Evolutionary conservation across 768 basidiomycete genomes (phyloP), one percentile per base, ranked within the genome.

Genomic region (Boletus vermiculosoides): DNA sequence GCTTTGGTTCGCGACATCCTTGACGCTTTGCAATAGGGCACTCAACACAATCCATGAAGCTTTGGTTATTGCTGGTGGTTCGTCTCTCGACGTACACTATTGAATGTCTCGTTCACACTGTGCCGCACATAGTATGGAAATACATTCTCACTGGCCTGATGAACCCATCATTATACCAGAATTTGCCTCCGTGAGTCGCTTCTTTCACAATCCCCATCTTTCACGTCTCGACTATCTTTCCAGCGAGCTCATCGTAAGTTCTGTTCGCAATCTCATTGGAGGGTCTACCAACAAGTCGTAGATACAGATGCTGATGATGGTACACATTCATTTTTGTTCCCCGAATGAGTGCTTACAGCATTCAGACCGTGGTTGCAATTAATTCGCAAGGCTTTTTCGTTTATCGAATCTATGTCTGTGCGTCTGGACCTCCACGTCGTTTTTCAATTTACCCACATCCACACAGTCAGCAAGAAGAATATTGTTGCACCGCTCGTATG

Each of bases 1-100:
- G 9, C 20, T 9, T 33, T 1, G 0, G 5, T 33, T 33, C 1
- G 7, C 11, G 10, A 13, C n/a, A 1, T 34, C 18, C 20, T 28
- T 40, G 15, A 63, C 31, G 1, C 18, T 28, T 41, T 3, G 23
- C 6, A 18, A 36, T 16, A 64, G 63, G 54, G 23, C 18, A 20
- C 30, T 61, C 13, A n/a, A 55, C 18, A 63, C 57, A 8, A 22
- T 60, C 13, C 62, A 63, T 11, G 57, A 63, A 34, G 54, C 20
- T 12, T 42, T 63, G 9, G 50, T 10, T 20, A 2, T 63, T 5
- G n/a, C 39, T 23, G 59, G 59, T n/a, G 18, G 60, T 65, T 22
- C 15, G 63, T 53, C 22, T 50, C 45, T 45, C 11, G 2, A 3
- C 23, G 6, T 28, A 5, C 28, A 28, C 28, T 4, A 28, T 28